Evolutionary conservation across 1,284 basidiomycete genomes (phyloP).

Genomic region (Puccinia novopanici): DNA sequence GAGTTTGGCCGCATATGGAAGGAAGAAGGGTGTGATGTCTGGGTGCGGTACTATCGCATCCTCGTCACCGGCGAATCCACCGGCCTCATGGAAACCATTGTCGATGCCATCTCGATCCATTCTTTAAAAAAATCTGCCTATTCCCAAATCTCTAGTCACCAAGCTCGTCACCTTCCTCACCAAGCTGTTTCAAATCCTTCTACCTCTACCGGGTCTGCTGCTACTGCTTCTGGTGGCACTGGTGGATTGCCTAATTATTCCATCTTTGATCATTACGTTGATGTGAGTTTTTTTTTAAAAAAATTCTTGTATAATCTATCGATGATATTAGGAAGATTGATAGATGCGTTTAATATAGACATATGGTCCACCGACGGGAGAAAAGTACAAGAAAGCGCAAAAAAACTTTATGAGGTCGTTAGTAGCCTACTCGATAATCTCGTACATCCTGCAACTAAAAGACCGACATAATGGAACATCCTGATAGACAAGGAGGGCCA

Average conservation of each 20-base stretch:
- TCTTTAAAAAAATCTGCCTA: conserved; percentile 99
- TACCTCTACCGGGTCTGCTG: neutral
- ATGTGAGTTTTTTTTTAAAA: conserved; percentile 65
- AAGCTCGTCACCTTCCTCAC: neutral
- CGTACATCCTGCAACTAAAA: conserved; percentile 95
- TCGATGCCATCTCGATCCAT: conserved; percentile 95
- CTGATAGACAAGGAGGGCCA: conserved; percentile 92
- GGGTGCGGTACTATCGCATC: conserved; percentile 87
- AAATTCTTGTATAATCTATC: neutral
- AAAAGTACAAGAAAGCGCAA: conserved; percentile 84
- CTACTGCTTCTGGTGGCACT: neutral
- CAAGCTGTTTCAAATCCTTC: conserved; percentile 74
- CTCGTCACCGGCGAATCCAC: conserved; percentile 90
- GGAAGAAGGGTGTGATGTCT: conserved; percentile 84
- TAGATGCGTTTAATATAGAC: conserved; percentile 64
- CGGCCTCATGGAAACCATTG: conserved; percentile 84
- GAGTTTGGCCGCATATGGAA: conserved; percentile 93
- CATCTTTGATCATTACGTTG: conserved; percentile 82
- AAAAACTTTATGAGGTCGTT: conserved; percentile 82
- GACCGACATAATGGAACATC: conserved; percentile 98
- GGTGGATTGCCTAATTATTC: conserved; percentile 62
- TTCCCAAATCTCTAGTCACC: conserved; percentile 71
- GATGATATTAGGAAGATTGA: neutral
- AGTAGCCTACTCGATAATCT: conserved; percentile 86
- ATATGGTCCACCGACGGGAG: conserved; percentile 83